Conservation (phyloP, 805 yeast genomes). For the Sugiyamaella floridensis region DNA sequence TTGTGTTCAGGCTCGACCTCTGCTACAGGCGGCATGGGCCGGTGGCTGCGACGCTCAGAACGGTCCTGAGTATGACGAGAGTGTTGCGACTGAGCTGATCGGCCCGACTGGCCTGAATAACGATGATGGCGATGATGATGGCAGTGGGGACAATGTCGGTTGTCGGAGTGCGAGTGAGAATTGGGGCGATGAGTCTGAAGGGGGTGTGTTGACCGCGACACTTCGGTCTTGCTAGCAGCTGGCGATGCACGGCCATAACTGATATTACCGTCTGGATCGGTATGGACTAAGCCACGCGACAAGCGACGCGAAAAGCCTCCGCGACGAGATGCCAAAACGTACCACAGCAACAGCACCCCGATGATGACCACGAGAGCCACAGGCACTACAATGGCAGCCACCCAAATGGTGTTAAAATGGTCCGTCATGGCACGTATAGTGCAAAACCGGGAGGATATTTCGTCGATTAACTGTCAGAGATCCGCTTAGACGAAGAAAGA, state of each 20-base stretch:
- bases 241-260: not conserved
- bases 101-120: not conserved
- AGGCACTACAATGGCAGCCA: conserved; percentile 21
- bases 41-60: not conserved
- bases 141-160: not conserved
- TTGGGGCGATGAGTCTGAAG: too few relatives aligned
- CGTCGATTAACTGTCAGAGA: not conserved
- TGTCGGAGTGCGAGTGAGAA: not conserved
- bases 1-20: not conserved
- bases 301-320: not conserved
- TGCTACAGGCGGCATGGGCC: not conserved
- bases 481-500: not conserved
- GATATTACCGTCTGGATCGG: not conserved
- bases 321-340: not conserved
- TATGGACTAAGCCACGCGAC: not conserved
- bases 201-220: too few relatives aligned
- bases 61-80: not conserved
- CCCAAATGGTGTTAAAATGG: conserved; percentile 7
- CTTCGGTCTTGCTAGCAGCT: too few relatives aligned
- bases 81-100: too few relatives aligned
- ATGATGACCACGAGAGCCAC: conserved; percentile 2
- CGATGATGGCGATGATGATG: not conserved
- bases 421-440: not conserved
- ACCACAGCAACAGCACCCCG: not conserved
- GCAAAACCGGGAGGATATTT: not conserved